These are phyloP conservation scores for Silene conica DNA, from an alignment of 148 eudicot species.

Conservation along the genomic window DNA sequence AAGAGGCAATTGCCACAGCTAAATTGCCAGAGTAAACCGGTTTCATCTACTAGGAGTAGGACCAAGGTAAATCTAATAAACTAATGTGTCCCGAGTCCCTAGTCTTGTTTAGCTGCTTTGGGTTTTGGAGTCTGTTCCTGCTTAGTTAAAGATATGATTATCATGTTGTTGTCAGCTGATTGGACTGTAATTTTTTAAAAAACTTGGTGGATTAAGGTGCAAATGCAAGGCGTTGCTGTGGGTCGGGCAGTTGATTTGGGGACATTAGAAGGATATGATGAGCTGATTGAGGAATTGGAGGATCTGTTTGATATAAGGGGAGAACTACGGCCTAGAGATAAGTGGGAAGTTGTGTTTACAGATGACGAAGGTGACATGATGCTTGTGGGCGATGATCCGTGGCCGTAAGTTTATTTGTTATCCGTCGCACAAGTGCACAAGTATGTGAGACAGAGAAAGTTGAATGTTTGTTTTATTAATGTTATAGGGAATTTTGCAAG, in stretches of 20 bases:
- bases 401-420: slow-evolving; percentile 74
- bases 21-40: slow-evolving; percentile 51
- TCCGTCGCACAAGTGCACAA: too few species aligned
- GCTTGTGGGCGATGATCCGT: slow-evolving; percentile 93
- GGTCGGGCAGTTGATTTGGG: slow-evolving; percentile 96
- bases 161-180: not conserved
- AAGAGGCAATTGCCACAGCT: slow-evolving; percentile 32
- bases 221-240: slow-evolving; percentile 93
- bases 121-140: not conserved
- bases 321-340: slow-evolving; percentile 51
- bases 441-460: not conserved
- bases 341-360: slow-evolving; percentile 86
- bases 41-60: slow-evolving; percentile 67
- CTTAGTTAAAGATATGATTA: not conserved
- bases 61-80: slow-evolving; percentile 58
- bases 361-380: slow-evolving; percentile 94
- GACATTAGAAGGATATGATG: slow-evolving; percentile 51
- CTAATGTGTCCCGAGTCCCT: not conserved
- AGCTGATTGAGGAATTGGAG: slow-evolving; percentile 71
- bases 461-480: not conserved
- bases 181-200: not conserved
- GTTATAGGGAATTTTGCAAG: slow-evolving; percentile 78
- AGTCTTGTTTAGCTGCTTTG: not conserved
- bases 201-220: slow-evolving; percentile 45
- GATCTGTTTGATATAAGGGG: slow-evolving; percentile 76